Evolutionary conservation across 75 land plant genomes (phyloP).

Genomic region (Larix kaempferi): DNA sequence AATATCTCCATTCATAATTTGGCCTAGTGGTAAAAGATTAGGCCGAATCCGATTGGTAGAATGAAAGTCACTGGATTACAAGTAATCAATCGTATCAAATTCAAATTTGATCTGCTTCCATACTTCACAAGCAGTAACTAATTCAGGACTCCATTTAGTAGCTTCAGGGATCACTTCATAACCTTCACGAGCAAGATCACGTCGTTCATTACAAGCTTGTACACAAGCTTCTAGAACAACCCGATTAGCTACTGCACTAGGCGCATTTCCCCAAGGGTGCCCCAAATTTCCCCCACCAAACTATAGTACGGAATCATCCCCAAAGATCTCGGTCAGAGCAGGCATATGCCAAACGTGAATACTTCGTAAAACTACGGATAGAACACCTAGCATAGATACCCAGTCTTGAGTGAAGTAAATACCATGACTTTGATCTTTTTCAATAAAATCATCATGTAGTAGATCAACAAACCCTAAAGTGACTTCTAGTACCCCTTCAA

Average conservation of each 20-base stretch:
- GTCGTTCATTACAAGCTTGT: no score
- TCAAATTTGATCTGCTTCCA: constrained; percentile 2
- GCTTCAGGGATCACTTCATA: constrained; percentile 1
- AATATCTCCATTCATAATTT: no score
- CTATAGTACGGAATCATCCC: not conserved
- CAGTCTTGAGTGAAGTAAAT: no score
- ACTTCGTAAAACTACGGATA: not conserved
- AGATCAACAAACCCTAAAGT: no score
- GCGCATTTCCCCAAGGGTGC: no score
- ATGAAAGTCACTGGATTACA: no score
- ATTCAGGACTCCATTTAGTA: constrained; percentile 2
- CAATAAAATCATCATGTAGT: not conserved
- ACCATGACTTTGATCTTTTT: not conserved
- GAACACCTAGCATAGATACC: not conserved
- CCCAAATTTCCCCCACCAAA: not conserved
- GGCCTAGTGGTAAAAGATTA: no score
- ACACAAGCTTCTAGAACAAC: constrained; percentile 29
- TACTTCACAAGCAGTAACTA: constrained; percentile 22
- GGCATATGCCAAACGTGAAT: no score
- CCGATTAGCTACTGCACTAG: constrained; percentile 23
- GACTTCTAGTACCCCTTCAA: no score
- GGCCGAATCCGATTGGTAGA: no score
- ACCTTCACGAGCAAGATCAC: constrained; percentile 18
- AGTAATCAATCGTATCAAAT: no score
- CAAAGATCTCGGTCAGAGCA: not conserved